Evolutionary conservation across 108 stramenopile species (phyloP).

Genomic region (Cyclotella distinguenda): DNA sequence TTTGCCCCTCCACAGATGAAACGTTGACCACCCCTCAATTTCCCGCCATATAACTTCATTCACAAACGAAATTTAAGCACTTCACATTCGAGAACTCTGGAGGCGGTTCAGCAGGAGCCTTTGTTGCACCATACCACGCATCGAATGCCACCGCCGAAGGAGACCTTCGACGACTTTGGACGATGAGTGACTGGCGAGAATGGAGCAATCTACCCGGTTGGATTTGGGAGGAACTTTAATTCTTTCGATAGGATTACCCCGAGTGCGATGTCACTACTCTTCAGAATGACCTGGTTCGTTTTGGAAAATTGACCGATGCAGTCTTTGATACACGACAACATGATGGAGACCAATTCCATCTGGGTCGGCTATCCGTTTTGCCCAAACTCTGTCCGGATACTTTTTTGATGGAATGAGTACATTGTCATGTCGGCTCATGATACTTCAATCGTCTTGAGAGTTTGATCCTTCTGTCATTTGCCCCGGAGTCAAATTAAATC

Average conservation of each 20-base stretch:
- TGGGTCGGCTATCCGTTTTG: constrained; percentile 26
- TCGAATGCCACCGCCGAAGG: too few species aligned
- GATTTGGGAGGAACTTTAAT: constrained; percentile 7
- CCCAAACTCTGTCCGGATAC: constrained; percentile 72
- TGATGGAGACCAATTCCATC: neutral
- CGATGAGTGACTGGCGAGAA: constrained; percentile 12
- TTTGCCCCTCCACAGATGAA: too few species aligned
- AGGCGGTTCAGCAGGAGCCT: too few species aligned
- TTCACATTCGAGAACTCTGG: too few species aligned
- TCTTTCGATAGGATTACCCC: neutral
- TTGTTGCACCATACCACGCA: too few species aligned
- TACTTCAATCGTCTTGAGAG: constrained; percentile 22
- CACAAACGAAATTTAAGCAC: too few species aligned
- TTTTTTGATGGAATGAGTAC: constrained; percentile 67
- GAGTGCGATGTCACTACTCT: constrained; percentile 19
- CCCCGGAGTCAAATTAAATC: constrained; percentile 56
- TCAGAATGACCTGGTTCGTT: constrained; percentile 1
- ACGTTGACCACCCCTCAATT: too few species aligned
- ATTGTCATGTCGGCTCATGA: constrained; percentile 39
- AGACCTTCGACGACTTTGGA: constrained; percentile 1
- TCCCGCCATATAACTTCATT: too few species aligned
- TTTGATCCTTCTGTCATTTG: constrained; percentile 77
- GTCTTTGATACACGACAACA: neutral
- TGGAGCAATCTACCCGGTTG: constrained; percentile 23
- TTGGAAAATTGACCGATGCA: constrained; percentile 5